Evolutionary conservation across 441 rosid genomes (phyloP), one percentile per base, ranked within the genome.

Genomic region (Erysimum pusillum): DNA sequence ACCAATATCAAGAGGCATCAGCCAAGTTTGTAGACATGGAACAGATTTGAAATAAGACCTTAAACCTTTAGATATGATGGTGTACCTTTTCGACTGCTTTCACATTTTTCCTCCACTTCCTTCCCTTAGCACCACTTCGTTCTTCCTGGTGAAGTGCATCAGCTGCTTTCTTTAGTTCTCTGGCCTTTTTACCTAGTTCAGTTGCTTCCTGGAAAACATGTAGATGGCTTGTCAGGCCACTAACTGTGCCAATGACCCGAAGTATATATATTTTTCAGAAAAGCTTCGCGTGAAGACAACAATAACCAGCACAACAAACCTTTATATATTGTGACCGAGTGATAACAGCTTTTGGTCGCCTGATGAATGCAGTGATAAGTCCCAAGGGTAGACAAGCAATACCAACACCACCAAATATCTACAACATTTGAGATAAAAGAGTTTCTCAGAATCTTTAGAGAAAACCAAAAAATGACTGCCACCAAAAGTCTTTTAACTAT

Each of bases 341-440:
- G 45, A 96, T 96, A 74, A 96, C 98, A 79, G 99, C 97, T 85
- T 89, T 96, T 56, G 98, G 98, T 61, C 99, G 97, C 78, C 91
- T 86, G 76, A 96, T 83, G 83, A 93, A 93, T 10, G 98, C 88
- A 85, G 90, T 85, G 54, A 96, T 89, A 78, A 96, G 99, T 80
- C 98, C 98, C 80, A 96, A 68, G 2, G 99, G 99, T 72, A 96
- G 83, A 81, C 92, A 90, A 63, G 97, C 96, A 80, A 93, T 93
- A 70, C 99, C 99, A 67, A 93, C 98, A 59, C 99, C 99, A 69
- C 99, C 99, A 78, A 93, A 96, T 79, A 96, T 96, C 99, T 96
- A 87, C 64, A 71, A 63, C 67, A 39, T 56, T 57, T 67, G 45
- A 75, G 51, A 81, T 13, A 57, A 25, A 41, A 56, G 59, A 69